Conservation (phyloP, 805 yeast species). For the Wickerhamomyces sydowiorum region DNA sequence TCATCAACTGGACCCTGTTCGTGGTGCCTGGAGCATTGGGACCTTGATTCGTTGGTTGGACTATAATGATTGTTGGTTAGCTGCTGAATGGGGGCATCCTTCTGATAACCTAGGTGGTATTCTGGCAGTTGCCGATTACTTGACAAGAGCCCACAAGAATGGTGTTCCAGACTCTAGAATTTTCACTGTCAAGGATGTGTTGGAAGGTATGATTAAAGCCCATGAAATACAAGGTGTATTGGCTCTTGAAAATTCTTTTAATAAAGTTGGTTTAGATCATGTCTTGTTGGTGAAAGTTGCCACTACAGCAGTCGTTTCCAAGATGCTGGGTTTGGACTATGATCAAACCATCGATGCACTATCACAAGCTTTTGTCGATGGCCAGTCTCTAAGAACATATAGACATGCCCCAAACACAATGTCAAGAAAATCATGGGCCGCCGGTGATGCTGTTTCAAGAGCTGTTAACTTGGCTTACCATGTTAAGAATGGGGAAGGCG, state of each 20-base stretch:
- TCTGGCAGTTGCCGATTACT: constrained; percentile 51
- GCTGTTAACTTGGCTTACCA: constrained; percentile 51
- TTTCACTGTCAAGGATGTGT: constrained; percentile 43
- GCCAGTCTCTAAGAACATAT: constrained; percentile 52
- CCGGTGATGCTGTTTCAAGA: constrained; percentile 56
- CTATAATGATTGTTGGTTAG: constrained; percentile 60
- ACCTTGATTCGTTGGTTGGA: constrained; percentile 56
- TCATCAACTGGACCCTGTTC: constrained; percentile 46
- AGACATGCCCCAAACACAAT: constrained; percentile 63
- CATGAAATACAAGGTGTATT: constrained; percentile 58
- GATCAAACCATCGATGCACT: constrained; percentile 50
- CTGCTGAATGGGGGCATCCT: constrained; percentile 71
- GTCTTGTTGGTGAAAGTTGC: constrained; percentile 55
- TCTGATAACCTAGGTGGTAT: constrained; percentile 57
- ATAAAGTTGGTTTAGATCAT: constrained; percentile 55
- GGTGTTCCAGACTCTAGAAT: constrained; percentile 33
- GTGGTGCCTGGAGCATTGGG: constrained; percentile 54
- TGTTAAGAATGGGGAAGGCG: constrained; percentile 47
- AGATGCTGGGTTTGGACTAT: constrained; percentile 42
- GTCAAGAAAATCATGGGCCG: constrained; percentile 63
- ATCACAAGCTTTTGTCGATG: constrained; percentile 59
- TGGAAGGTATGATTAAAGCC: constrained; percentile 56
- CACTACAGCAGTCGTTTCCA: constrained; percentile 53
- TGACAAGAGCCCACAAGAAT: constrained; percentile 39
- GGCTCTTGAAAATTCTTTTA: constrained; percentile 56